Percentiles rank a stretch among this genome's conserved stretches.
Evolutionary conservation across 2,329 filamentous ascomycete species (phyloP).

Genomic region (Penicillium freii): DNA sequence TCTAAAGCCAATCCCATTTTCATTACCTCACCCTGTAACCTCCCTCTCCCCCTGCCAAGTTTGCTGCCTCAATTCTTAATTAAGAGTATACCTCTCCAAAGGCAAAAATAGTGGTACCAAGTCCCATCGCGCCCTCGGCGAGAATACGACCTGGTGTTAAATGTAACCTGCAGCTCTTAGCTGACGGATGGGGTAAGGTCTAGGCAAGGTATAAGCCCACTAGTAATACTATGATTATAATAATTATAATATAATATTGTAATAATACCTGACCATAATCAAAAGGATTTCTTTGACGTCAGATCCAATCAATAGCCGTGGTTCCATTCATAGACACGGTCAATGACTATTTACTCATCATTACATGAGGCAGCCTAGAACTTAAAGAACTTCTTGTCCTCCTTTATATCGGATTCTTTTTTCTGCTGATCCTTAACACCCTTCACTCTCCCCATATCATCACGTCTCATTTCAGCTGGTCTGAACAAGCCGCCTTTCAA

Average conservation of each 20-base stretch:
- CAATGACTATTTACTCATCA: slow-evolving; percentile 20
- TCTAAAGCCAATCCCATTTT: background rate
- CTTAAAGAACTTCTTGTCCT: background rate
- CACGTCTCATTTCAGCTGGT: slow-evolving; percentile 20
- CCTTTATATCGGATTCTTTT: background rate
- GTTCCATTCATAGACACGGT: slow-evolving; percentile 1
- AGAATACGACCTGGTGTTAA: slow-evolving; percentile 6
- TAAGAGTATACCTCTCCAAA: background rate
- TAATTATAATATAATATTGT: background rate
- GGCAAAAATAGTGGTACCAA: background rate
- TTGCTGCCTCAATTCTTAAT: background rate
- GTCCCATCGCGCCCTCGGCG: background rate
- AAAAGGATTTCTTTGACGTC: slow-evolving; percentile 4
- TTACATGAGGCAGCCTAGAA: slow-evolving; percentile 7
- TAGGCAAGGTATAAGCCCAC: background rate
- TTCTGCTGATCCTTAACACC: background rate
- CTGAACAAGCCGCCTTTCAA: slow-evolving; percentile 12
- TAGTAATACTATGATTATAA: background rate
- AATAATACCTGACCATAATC: background rate
- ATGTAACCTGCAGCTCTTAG: slow-evolving; percentile 8
- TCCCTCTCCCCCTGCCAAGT: background rate
- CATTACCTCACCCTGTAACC: background rate
- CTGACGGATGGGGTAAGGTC: slow-evolving; percentile 3
- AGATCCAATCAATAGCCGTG: slow-evolving; percentile 10
- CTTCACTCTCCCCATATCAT: background rate